These are phyloP conservation scores for Trifolium fragiferum DNA, from an alignment of 306 rosid genomes.

Conservation along the genomic window DNA sequence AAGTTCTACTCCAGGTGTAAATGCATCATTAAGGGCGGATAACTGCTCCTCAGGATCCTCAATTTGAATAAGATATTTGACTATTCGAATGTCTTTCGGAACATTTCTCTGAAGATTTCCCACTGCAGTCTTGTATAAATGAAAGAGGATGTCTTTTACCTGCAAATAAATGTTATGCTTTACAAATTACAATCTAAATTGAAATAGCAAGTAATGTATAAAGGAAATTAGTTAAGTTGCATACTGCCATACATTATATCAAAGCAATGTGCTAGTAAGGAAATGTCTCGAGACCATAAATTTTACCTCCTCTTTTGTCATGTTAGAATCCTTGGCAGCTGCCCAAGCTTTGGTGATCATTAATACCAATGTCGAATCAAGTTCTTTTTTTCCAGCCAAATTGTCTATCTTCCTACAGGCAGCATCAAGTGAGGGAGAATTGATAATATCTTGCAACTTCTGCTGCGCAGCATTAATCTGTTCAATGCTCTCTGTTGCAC, in stretches of 20 bases:
- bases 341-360: slow-evolving; percentile 99
- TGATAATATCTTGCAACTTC: slow-evolving; percentile 89
- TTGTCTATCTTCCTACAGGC: slow-evolving; percentile 94
- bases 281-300: slow-evolving; percentile 27
- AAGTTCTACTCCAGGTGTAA: slow-evolving; percentile 92
- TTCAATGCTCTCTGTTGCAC: slow-evolving; percentile 80
- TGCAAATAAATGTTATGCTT: slow-evolving; percentile 39
- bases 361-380: slow-evolving; percentile 85
- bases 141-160: slow-evolving; percentile 85
- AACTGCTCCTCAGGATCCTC: slow-evolving; percentile 78
- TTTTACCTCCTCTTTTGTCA: slow-evolving; percentile 86
- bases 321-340: slow-evolving; percentile 85
- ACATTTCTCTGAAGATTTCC: slow-evolving; percentile 82
- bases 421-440: slow-evolving; percentile 81
- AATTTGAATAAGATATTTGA: slow-evolving; percentile 75
- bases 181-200: slow-evolving; percentile 26
- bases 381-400: slow-evolving; percentile 86
- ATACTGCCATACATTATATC: neutral
- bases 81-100: slow-evolving; percentile 89
- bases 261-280: neutral
- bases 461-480: slow-evolving; percentile 84
- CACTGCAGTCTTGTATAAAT: slow-evolving; percentile 76
- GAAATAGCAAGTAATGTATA: neutral
- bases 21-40: slow-evolving; percentile 73
- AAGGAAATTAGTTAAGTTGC: neutral